phyloP scores from a whole-genome alignment of 176 grass and related monocot genomes.

The Triticum monococcum region DNA sequence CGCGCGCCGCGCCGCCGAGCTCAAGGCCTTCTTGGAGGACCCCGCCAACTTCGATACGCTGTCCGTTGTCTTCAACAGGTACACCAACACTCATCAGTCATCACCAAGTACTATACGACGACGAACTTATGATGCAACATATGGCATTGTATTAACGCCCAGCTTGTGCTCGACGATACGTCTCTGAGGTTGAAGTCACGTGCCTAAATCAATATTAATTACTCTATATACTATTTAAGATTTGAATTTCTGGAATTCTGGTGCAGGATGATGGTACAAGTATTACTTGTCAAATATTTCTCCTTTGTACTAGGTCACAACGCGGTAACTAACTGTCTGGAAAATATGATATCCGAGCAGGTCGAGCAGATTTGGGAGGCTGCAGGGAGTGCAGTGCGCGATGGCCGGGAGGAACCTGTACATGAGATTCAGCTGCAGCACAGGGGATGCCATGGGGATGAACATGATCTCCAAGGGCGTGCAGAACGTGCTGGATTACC shows the following conservation, averaged over 20 bases:
- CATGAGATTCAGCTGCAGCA: constrained; percentile 90
- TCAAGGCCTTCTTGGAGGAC: constrained; percentile 85
- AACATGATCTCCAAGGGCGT: constrained; percentile 98
- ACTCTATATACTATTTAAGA: background rate
- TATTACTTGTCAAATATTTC: background rate
- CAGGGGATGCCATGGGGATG: constrained; percentile 99
- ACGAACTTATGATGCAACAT: background rate
- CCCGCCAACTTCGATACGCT: constrained; percentile 75
- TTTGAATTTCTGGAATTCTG: background rate
- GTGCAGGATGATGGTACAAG: background rate
- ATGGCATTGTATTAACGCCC: background rate
- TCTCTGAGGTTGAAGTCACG: background rate
- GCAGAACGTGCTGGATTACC: constrained; percentile 82
- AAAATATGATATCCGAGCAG: constrained; percentile 42
- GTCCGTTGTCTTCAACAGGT: constrained; percentile 85
- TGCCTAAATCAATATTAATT: background rate
- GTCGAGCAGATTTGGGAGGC: constrained; percentile 82
- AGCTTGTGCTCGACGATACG: background rate
- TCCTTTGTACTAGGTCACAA: background rate
- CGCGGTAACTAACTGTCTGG: background rate
- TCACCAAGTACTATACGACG: background rate
- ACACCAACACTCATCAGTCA: background rate
- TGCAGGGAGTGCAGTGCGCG: constrained; percentile 71
- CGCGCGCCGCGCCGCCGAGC: constrained; percentile 59
- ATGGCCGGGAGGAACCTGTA: constrained; percentile 93